A percentile compares a stretch with the other conserved stretches of the same genome.
Conservation (phyloP, 1,139 yeast species). For the Hemisphaericaspora lyxosophila region DNA sequence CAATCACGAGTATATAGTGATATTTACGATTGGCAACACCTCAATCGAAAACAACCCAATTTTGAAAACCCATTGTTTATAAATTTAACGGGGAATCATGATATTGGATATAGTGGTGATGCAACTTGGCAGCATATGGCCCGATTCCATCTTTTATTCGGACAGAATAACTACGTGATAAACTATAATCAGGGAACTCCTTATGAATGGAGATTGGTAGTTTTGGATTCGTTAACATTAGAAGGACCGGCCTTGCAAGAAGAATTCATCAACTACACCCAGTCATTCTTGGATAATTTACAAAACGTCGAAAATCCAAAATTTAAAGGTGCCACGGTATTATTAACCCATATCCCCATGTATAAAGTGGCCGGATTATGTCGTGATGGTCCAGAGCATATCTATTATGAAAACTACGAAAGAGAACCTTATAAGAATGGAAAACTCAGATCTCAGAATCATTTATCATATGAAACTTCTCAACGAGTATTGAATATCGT, state of each 20-base stretch:
- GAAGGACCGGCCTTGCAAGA: slow-evolving; percentile 90
- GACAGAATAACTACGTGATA: slow-evolving; percentile 79
- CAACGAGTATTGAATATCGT: slow-evolving; percentile 66
- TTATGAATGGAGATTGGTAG: slow-evolving; percentile 81
- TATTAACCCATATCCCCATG: slow-evolving; percentile 88
- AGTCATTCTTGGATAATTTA: slow-evolving; percentile 67
- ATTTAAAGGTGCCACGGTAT: slow-evolving; percentile 75
- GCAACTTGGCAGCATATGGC: slow-evolving; percentile 90
- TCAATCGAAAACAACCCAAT: slow-evolving; percentile 32
- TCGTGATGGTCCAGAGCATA: slow-evolving; percentile 74
- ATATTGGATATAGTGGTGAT: slow-evolving; percentile 93
- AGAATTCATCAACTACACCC: slow-evolving; percentile 63
- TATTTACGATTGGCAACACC: slow-evolving; percentile 64
- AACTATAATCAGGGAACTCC: slow-evolving; percentile 62
- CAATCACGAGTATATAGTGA: slow-evolving; percentile 55
- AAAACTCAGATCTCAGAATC: slow-evolving; percentile 82
- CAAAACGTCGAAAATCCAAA: slow-evolving; percentile 42
- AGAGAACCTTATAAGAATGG: slow-evolving; percentile 70
- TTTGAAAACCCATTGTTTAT: slow-evolving; percentile 57
- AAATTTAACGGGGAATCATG: slow-evolving; percentile 92
- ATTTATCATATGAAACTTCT: slow-evolving; percentile 63
- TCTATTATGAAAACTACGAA: slow-evolving; percentile 52
- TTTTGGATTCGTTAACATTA: slow-evolving; percentile 73
- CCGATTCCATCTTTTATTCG: slow-evolving; percentile 70
- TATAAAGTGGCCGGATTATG: slow-evolving; percentile 80